Conservation (phyloP, 768 basidiomycete genomes). For the Rhodotorula graminis region DNA sequence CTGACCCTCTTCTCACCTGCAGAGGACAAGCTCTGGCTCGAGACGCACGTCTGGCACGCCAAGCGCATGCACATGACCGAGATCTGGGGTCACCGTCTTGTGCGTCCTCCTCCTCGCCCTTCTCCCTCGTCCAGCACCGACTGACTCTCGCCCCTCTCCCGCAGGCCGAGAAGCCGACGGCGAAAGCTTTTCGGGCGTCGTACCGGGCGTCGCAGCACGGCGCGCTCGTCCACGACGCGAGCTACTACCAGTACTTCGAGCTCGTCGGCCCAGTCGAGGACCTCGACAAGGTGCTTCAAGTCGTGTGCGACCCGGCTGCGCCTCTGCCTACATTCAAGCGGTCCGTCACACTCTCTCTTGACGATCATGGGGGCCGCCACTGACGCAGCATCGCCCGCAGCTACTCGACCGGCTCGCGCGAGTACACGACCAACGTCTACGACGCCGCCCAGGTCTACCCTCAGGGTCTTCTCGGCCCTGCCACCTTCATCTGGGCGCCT, state of each 20-base stretch:
- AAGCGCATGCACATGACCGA: slow-evolving; percentile 93
- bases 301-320: slow-evolving; percentile 21
- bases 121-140: too few relatives aligned
- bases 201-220: slow-evolving; percentile 81
- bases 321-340: slow-evolving; percentile 18
- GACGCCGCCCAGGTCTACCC: slow-evolving; percentile 58
- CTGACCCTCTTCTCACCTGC: neutral
- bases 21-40: slow-evolving; percentile 89
- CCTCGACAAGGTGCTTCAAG: slow-evolving; percentile 14
- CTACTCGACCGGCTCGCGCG: slow-evolving; percentile 62
- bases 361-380: neutral
- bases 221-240: slow-evolving; percentile 83
- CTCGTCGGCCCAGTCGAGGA: slow-evolving; percentile 18
- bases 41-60: slow-evolving; percentile 95
- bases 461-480: slow-evolving; percentile 63
- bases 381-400: slow-evolving; percentile 47
- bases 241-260: slow-evolving; percentile 58
- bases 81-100: slow-evolving; percentile 86
- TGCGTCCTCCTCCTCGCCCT: slow-evolving; percentile 45
- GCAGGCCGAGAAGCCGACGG: slow-evolving; percentile 77
- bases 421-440: slow-evolving; percentile 66
- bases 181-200: slow-evolving; percentile 86
- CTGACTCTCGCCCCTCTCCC: neutral
- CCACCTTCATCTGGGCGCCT: slow-evolving; percentile 69
- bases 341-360: neutral